These are phyloP conservation scores for Trichoderma endophyticum DNA, from an alignment of 2,329 filamentous ascomycete genomes.

Conservation along the genomic window DNA sequence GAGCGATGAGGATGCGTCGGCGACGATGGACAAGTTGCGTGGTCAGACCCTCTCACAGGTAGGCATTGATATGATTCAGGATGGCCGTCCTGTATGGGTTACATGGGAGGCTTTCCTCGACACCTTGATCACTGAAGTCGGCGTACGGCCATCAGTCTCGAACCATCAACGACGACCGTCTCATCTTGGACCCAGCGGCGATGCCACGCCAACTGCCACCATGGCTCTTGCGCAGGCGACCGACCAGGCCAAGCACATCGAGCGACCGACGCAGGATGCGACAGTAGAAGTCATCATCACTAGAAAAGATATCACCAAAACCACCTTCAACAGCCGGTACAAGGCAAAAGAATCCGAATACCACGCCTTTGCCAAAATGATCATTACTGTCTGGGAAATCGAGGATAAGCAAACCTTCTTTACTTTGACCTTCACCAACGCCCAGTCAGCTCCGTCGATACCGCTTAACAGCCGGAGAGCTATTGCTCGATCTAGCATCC, in stretches of 20 bases:
- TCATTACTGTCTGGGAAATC: conserved; percentile 70
- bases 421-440: conserved; percentile 70
- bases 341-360: conserved; percentile 37
- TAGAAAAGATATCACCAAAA: conserved; percentile 42
- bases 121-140: conserved; percentile 46
- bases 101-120: conserved; percentile 59
- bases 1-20: conserved; percentile 40
- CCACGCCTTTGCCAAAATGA: conserved; percentile 66
- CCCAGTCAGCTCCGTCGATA: conserved; percentile 39
- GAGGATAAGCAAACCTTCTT: conserved; percentile 66
- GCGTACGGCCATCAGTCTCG: conserved; percentile 28
- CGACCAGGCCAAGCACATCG: conserved; percentile 19
- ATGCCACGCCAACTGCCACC: conserved; percentile 37
- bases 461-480: conserved; percentile 36
- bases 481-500: conserved; percentile 37
- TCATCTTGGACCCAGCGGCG: conserved; percentile 27
- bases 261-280: conserved; percentile 52
- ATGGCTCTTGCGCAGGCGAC: conserved; percentile 30
- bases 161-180: conserved; percentile 20
- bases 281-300: conserved; percentile 67
- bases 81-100: conserved; percentile 60
- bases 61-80: conserved; percentile 69
- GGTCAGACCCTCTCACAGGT: conserved; percentile 67
- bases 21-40: conserved; percentile 56
- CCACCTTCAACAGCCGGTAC: conserved; percentile 34